Evolutionary conservation across 371 early-diverging fungal species (phyloP).

Genomic region (Rhizopus stolonifer): DNA sequence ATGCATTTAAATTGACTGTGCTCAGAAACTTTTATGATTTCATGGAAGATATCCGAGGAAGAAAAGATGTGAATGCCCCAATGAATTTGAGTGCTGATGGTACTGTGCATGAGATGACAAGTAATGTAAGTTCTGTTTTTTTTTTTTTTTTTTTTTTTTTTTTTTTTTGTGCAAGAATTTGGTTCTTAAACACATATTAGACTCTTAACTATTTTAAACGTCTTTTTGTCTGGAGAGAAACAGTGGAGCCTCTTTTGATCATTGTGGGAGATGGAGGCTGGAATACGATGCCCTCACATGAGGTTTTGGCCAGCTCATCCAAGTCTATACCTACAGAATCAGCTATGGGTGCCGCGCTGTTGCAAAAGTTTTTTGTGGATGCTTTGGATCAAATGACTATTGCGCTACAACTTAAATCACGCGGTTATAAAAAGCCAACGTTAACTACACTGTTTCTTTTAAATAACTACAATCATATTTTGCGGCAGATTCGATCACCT

Average conservation of each 20-base stretch:
- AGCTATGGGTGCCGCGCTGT: constrained; percentile 27
- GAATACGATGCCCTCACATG: constrained; percentile 36
- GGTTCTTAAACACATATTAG: constrained; percentile 26
- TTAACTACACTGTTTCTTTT: constrained; percentile 73
- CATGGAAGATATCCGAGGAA: constrained; percentile 65
- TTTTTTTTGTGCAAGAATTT: too few relatives aligned
- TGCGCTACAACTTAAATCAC: constrained; percentile 65
- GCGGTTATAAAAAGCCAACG: constrained; percentile 76
- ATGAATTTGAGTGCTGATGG: constrained; percentile 73
- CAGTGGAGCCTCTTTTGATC: constrained; percentile 60
- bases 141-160: neutral
- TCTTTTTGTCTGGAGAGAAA: constrained; percentile 54
- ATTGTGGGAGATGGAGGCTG: constrained; percentile 65
- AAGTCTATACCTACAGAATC: constrained; percentile 14
- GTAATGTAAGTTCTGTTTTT: constrained; percentile 56
- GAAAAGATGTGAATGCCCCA: constrained; percentile 34
- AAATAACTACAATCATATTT: constrained; percentile 80
- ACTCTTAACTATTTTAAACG: constrained; percentile 65
- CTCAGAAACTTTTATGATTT: constrained; percentile 70
- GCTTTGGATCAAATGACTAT: constrained; percentile 61
- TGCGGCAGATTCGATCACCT: constrained; percentile 65
- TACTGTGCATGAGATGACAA: constrained; percentile 84
- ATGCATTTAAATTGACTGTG: constrained; percentile 55
- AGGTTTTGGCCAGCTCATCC: constrained; percentile 9
- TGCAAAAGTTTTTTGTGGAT: constrained; percentile 46